A percentile compares a stretch with the other conserved stretches of the same genome.
Evolutionary conservation across 2,329 filamentous ascomycete species (phyloP).

Genomic region (Zarea fungicola): DNA sequence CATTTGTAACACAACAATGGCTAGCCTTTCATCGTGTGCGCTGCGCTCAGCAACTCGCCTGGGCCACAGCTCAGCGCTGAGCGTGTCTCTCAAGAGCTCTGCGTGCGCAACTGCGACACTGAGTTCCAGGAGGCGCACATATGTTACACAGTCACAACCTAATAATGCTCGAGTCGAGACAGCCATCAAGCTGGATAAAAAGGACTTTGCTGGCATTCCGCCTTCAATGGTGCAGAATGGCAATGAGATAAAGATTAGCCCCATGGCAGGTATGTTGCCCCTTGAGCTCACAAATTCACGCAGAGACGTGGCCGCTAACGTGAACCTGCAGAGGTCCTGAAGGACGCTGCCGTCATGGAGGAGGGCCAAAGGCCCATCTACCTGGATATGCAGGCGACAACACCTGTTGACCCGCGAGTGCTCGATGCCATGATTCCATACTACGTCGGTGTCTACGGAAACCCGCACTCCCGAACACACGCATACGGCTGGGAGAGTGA

Average conservation of each 20-base stretch:
- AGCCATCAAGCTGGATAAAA: slow-evolving; percentile 80
- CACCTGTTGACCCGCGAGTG: slow-evolving; percentile 88
- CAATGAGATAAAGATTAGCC: slow-evolving; percentile 62
- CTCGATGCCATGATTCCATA: slow-evolving; percentile 95
- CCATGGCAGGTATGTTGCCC: slow-evolving; percentile 52
- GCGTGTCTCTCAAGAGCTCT: slow-evolving; percentile 27
- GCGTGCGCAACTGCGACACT: slow-evolving; percentile 26
- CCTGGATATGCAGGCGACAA: slow-evolving; percentile 97
- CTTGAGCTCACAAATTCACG: neutral
- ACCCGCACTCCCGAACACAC: slow-evolving; percentile 94
- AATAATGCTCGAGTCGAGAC: slow-evolving; percentile 80
- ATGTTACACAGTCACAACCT: slow-evolving; percentile 79
- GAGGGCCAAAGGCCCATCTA: slow-evolving; percentile 93
- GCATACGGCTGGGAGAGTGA: slow-evolving; percentile 99
- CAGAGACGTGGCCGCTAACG: slow-evolving; percentile 13
- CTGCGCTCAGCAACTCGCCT: slow-evolving; percentile 70
- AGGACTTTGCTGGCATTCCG: slow-evolving; percentile 62
- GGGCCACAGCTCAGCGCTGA: slow-evolving; percentile 36
- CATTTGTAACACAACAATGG: slow-evolving; percentile 42
- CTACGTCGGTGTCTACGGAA: slow-evolving; percentile 89
- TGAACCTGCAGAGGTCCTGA: slow-evolving; percentile 60
- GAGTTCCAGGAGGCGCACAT: slow-evolving; percentile 48
- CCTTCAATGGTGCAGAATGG: slow-evolving; percentile 27
- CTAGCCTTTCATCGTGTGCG: slow-evolving; percentile 60
- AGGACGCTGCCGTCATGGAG: slow-evolving; percentile 89